A percentile compares a stretch with the other conserved stretches of the same genome.
phyloP scores from a whole-genome alignment of 2,329 filamentous ascomycete species.

The Boeremia exigua region DNA sequence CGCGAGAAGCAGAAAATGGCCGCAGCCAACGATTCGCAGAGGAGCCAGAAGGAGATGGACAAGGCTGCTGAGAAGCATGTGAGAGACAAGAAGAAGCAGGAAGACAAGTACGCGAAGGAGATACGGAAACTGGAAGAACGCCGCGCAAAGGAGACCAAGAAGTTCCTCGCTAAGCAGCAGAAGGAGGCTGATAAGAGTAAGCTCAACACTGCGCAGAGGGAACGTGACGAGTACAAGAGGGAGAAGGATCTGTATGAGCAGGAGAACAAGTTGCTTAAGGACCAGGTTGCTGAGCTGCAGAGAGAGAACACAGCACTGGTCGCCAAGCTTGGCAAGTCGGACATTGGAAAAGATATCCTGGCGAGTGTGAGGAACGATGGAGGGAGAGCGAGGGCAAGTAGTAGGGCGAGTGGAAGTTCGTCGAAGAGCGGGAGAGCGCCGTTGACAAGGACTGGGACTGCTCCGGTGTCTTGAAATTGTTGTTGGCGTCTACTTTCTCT shows the following conservation, averaged over 20 bases:
- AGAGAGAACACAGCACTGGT: slow-evolving; percentile 63
- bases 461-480: neutral
- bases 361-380: slow-evolving; percentile 36
- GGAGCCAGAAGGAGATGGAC: slow-evolving; percentile 58
- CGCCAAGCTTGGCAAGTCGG: slow-evolving; percentile 51
- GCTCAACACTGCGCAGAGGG: slow-evolving; percentile 55
- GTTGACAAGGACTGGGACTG: slow-evolving; percentile 21
- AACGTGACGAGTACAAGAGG: slow-evolving; percentile 54
- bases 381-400: slow-evolving; percentile 34
- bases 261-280: slow-evolving; percentile 58
- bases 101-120: slow-evolving; percentile 50
- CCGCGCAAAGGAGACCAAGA: slow-evolving; percentile 67
- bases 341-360: slow-evolving; percentile 43
- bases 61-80: slow-evolving; percentile 70
- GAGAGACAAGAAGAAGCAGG: slow-evolving; percentile 56
- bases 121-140: slow-evolving; percentile 71
- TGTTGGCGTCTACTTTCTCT: neutral
- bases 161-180: slow-evolving; percentile 68
- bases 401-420: slow-evolving; percentile 33
- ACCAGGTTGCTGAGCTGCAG: slow-evolving; percentile 62
- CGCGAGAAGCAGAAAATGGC: slow-evolving; percentile 57
- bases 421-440: slow-evolving; percentile 22
- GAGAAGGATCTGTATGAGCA: slow-evolving; percentile 55
- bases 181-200: slow-evolving; percentile 64
- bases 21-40: slow-evolving; percentile 34